phyloP scores from a whole-genome alignment of 768 basidiomycete genomes.

The Amanita jacksonii region DNA sequence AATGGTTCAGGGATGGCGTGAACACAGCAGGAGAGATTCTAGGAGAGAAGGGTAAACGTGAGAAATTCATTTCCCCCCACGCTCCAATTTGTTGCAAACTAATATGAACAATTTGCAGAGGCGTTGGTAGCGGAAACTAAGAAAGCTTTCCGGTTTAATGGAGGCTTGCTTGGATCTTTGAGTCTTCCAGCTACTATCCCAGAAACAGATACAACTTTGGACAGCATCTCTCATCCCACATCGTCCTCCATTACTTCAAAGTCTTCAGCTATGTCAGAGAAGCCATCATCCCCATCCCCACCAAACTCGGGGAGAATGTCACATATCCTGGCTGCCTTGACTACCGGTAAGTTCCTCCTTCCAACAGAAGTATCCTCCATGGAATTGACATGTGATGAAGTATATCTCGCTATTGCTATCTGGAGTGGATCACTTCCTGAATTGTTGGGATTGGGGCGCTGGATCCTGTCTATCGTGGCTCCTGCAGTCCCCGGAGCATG shows the following conservation, averaged over 20 bases:
- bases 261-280: no score
- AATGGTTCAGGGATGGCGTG: conserved; percentile 54
- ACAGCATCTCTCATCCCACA: no score
- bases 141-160: conserved; percentile 39
- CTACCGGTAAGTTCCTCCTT: background rate
- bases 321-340: background rate
- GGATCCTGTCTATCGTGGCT: background rate
- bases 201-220: conserved; percentile 4
- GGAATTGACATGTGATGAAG: conserved; percentile 17
- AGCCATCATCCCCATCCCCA: no score
- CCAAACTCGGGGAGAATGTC: no score
- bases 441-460: background rate
- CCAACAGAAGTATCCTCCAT: background rate
- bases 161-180: conserved; percentile 33
- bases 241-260: no score
- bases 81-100: background rate
- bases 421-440: conserved; percentile 24
- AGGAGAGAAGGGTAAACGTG: background rate
- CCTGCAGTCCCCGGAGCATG: no score
- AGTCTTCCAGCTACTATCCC: no score
- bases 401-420: conserved; percentile 40
- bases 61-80: background rate
- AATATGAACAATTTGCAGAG: conserved; percentile 20
- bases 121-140: conserved; percentile 39
- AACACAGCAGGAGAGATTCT: conserved; percentile 30